Base-by-base conservation (phyloP, 2,329 filamentous ascomycete species). In the Pyrenochaeta sp. region DNA sequence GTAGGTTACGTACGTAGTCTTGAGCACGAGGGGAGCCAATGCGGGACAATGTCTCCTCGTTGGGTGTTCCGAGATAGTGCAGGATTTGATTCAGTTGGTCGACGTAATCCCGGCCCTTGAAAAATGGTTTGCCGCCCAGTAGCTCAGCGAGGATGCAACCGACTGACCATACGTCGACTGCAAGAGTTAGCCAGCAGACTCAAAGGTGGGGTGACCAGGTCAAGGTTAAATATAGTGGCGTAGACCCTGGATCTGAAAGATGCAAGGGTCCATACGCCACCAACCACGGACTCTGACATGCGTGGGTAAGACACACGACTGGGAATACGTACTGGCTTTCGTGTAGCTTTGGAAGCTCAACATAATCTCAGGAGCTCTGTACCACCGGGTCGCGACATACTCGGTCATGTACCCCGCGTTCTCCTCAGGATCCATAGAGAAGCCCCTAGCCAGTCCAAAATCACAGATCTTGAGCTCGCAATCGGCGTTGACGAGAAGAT, bases 401-500 rank as follows among this genome's bases (percentile, higher is more conserved):
- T 99, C 95, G 10, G 95, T 99, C 95, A 99, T 98, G 81, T 98
- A 99, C 24, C 95, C 95, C 19, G 95, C 95, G 77, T 98, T 98
- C 82, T 99, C 94, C 79, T 99, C 92, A 1, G 95, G 95, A 68
- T 98, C 94, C 73, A 97, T 89, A 2, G 93, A 97, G 83, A 99
- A 98, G 57, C 95, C 95, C 84, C 95, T 88, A 5, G 95, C 95
- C 57, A 99, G 85, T 72, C 95, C 95, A 75, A 99, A 99, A 81
- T 99, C 95, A 81, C 92, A 96, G 79, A 99, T 98, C 86, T 99
- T 99, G 69, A 99, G 88, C 84, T 99, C 95, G 79, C 95, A 99
- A 80, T 99, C 95, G 80, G 95, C 95, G 76, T 99, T 99, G 77
- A 99, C 95, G 43, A 99, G 88, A 73, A 99, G 81, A 78, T 99